Evolutionary conservation across 1,284 basidiomycete species (phyloP), one percentile per base, ranked within the genome.

Genomic region (Bondarzewia mesenterica): DNA sequence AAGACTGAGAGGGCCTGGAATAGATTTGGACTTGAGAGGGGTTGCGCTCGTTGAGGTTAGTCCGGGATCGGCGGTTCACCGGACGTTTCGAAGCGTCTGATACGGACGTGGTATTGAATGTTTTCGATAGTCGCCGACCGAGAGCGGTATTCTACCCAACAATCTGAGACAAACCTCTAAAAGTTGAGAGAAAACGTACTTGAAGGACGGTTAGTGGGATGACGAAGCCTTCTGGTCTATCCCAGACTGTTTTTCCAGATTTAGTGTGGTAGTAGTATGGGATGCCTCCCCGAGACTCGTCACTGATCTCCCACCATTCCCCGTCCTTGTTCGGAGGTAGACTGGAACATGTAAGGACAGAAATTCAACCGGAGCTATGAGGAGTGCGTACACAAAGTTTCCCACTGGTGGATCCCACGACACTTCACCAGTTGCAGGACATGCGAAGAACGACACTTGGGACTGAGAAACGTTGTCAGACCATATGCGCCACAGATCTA

Each of bases 181-280:
- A 15, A 20, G 42, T 39, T 21, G 7, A 32, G 22, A 40, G 15
- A 49, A 21, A 12, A 63, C 71, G 56, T 57, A 80, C 84, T 71
- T 95, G 93, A 15, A 96, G 82, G 52, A 92, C 78, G 5, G 84
- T 83, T 47, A 96, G 72, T 26, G 93, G 93, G 54, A 97, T 94
- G 27, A 97, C 85, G 62, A 95, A 92, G 15, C 81, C 86, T 10
- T 72, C 67, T 5, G 93, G 93, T 23, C 86, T 78, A 49, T 88
- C 87, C 93, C 93, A 97, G 29, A 88, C 84, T 3, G 91, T 93
- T 58, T 89, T 84, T 3, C 83, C 83, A 1, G 88, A 85, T 62
- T 88, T 82, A 1, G 93, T 96, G 60, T 90, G 91, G 67, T 93
- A 94, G 67, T 93, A 97, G 64, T 97, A 97, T 12, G 88, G 82